Evolutionary conservation across 495 filamentous ascomycete species (phyloP).

Genomic region (Umbilicaria muhlenbergii): DNA sequence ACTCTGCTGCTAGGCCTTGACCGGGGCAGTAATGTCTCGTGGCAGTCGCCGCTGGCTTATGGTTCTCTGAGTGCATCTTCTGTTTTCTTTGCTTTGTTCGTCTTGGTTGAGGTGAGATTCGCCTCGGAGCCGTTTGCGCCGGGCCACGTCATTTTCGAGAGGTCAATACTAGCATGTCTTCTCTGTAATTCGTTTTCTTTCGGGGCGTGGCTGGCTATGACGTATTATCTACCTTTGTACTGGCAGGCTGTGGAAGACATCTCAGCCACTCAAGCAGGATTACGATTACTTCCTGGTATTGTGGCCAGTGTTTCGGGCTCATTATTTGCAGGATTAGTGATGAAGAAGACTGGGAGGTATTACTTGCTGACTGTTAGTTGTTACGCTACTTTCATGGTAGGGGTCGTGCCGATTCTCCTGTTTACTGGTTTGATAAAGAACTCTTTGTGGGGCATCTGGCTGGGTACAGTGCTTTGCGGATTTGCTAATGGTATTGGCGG

Average conservation of each 20-base stretch:
- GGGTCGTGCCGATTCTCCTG: conserved; percentile 1
- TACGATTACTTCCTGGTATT: conserved; percentile 1
- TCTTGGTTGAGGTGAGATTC: conserved; percentile 1
- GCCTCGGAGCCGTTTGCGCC: conserved; percentile 7
- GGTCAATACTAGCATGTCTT: conserved; percentile 6
- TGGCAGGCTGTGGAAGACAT: conserved; percentile 4
- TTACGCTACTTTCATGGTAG: background rate
- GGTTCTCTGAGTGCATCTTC: conserved; percentile 1
- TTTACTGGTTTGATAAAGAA: conserved; percentile 14
- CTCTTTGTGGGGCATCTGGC: background rate
- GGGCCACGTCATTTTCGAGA: conserved; percentile 8
- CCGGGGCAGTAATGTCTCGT: conserved; percentile 5
- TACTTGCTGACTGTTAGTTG: conserved; percentile 3
- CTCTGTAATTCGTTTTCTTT: conserved; percentile 4
- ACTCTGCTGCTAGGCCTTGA: conserved; percentile 5
- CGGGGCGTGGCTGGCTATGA: conserved; percentile 2
- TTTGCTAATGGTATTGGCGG: conserved; percentile 4
- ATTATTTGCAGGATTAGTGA: conserved; percentile 1
- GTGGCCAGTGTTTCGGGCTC: conserved; percentile 3
- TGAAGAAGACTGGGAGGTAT: conserved; percentile 6
- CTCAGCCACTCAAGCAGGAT: conserved; percentile 4
- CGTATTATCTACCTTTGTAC: conserved; percentile 3
- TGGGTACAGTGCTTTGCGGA: conserved; percentile 3
- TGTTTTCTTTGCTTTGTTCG: conserved; percentile 1
- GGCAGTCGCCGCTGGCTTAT: conserved; percentile 2